A percentile compares a stretch with the other conserved stretches of the same genome.
These are phyloP conservation scores for Ceratobasidium sp. DNA, from an alignment of 1,284 basidiomycete species.

Conservation along the genomic window DNA sequence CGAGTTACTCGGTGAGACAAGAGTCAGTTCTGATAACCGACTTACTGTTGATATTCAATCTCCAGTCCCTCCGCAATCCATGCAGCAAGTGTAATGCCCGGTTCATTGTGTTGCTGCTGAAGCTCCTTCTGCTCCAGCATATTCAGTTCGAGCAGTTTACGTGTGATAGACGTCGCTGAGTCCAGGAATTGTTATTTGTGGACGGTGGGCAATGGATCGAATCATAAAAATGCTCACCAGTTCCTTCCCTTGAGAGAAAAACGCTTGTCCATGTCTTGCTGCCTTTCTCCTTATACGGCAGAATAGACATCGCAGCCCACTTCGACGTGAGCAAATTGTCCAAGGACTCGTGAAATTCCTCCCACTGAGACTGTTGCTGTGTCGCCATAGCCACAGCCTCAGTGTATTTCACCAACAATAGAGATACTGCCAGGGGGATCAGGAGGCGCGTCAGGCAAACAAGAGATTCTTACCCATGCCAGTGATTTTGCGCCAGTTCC, in stretches of 20 bases:
- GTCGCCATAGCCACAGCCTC: background rate
- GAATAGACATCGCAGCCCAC: background rate
- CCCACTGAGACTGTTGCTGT: background rate
- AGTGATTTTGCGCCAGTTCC: slow-evolving; percentile 20
- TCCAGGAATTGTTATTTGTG: background rate
- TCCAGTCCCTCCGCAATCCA: slow-evolving; percentile 9
- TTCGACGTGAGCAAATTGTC: background rate
- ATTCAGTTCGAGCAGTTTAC: background rate
- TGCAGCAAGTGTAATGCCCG: background rate
- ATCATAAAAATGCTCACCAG: background rate
- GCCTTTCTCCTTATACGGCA: background rate
- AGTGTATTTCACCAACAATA: background rate
- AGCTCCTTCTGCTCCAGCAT: background rate
- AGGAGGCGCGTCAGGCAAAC: background rate
- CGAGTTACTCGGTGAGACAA: background rate
- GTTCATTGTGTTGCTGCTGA: too few species aligned
- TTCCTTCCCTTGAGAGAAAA: background rate
- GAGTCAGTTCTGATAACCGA: background rate
- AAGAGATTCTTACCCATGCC: background rate
- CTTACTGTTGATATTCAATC: slow-evolving; percentile 8
- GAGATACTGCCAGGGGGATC: background rate
- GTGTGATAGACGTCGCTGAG: background rate
- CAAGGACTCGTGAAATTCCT: background rate
- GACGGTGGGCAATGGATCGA: too few species aligned
- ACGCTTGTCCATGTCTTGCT: background rate